Base-by-base conservation (phyloP, 2,329 filamentous ascomycete genomes). In the Aspergillus ochraceoroseus region DNA sequence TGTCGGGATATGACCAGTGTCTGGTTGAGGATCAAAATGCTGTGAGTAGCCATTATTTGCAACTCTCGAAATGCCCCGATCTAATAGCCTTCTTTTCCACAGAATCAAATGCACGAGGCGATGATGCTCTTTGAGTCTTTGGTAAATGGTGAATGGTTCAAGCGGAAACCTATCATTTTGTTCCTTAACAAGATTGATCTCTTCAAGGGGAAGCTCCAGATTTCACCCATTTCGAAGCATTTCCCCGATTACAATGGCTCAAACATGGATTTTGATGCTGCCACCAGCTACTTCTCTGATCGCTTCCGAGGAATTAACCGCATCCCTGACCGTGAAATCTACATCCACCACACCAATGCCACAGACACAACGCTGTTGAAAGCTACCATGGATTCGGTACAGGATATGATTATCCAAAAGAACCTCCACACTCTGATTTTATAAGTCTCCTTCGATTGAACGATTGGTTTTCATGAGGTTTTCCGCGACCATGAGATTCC, bases 1-100 rank as follows among this genome's bases (percentile, higher is more conserved):
- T 96, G 55, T 95, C 88, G 50, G 90, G 90, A 44, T 96, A 95
- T 64, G 90, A 96, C 61, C 92, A 96, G 65, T 94, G 89, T 58
- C 71, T 96, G 33, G 87, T 95, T 3, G 90, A 96, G 69, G 90
- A 96, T 64, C 89, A 94, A 66, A 92, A 94, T 63, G 89, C 89
- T 49, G 88, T 94, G 74, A 71, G 87, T 73, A n/a, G 17, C 26
- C 9, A 25, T 14, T 3, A 6, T 7, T 8, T 12, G 28, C 15
- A 31, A 19, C 28, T 14, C 0, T 7, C 9, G 29, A 9, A n/a
- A 20, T 13, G 7, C 29, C 14, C 39, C 33, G 26, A 33, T 15
- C 55, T 55, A 37, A 58, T 46, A 5, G 3, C 25, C 14, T 26
- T 20, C n/a, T n/a, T 7, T 14, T 14, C 23, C 17, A 25, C 51